phyloP scores from a whole-genome alignment of 495 filamentous ascomycete species.

The Trichoderma orchidacearum region DNA sequence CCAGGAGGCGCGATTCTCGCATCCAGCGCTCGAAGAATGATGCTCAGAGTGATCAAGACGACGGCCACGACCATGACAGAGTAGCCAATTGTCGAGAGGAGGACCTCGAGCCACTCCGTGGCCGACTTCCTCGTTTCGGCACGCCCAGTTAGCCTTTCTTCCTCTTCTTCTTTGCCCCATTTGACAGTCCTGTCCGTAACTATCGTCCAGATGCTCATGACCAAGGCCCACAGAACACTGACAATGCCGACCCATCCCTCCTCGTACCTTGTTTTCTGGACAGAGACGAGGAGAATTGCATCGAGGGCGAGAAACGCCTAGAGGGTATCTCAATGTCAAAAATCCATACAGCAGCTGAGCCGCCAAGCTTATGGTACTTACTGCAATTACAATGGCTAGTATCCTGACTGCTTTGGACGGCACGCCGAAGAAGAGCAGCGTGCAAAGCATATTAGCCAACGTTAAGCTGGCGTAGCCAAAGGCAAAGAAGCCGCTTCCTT shows the following conservation, averaged over 20 bases:
- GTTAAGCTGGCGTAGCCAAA: conserved; percentile 70
- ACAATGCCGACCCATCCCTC: conserved; percentile 85
- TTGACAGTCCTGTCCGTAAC: conserved; percentile 49
- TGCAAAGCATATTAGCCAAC: conserved; percentile 54
- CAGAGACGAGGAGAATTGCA: conserved; percentile 61
- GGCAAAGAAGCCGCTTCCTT: conserved; percentile 81
- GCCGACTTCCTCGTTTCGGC: conserved; percentile 71
- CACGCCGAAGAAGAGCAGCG: conserved; percentile 74
- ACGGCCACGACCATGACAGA: conserved; percentile 48
- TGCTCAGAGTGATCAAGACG: conserved; percentile 61
- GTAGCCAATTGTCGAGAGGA: conserved; percentile 58
- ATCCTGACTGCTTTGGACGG: conserved; percentile 67
- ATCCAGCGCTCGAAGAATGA: conserved; percentile 67
- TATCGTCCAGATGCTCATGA: conserved; percentile 29
- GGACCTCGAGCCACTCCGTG: conserved; percentile 71
- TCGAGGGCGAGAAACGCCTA: conserved; percentile 58
- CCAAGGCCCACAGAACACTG: conserved; percentile 54
- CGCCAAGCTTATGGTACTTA: conserved; percentile 3
- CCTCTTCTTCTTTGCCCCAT: conserved; percentile 85
- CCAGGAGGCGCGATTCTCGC: conserved; percentile 57
- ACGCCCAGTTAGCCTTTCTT: conserved; percentile 84
- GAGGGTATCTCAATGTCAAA: background rate
- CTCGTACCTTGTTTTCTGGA: conserved; percentile 58
- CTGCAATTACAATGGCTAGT: conserved; percentile 47
- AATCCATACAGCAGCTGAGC: background rate